Base-by-base conservation (phyloP, 2,329 filamentous ascomycete genomes). In the Hypocreales sp. region DNA sequence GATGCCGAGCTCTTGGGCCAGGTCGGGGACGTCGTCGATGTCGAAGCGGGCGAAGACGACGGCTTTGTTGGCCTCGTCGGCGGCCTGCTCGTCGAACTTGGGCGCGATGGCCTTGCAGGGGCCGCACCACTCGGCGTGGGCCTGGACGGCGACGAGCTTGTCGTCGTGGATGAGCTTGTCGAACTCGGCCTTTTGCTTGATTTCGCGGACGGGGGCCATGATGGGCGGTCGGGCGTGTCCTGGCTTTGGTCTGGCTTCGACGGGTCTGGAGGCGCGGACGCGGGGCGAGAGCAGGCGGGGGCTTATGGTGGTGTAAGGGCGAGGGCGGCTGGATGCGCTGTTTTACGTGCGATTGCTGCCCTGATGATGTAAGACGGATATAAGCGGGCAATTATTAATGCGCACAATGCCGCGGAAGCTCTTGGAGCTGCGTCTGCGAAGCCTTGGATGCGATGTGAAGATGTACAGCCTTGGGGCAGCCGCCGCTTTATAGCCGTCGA, bases 31-130 rank as follows among this genome's bases (percentile, higher is more conserved):
- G 24, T 55, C 48, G 46, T 73, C 69, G 44, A 67, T 67, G 51
- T 74, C 60, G 46, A 73, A 60, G 48, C 68, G 67, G 42, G 63
- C 65, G 35, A 73, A 73, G 35, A 58, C 56, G 26, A 64, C 56
- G 23, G 51, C 47, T 27, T 58, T 53, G 12, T 55, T 52, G 15
- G 52, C 35, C 30, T 44, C 44, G n/a, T n/a, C n/a, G n/a, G n/a
- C n/a, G 24, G 67, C 60, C 28, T 69, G 56, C 41, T 59, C 51
- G 32, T 40, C 42, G 56, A 61, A 72, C 32, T 64, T 40, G 34
- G 68, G 68, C 14, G 64, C 61, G 42, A 73, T 72, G 39, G 54
- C 52, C 49, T 67, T 68, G 64, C 69, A 73, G 16, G 68, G 69
- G 21, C 57, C 59, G 50, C 68, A 73, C 69, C 69, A 73, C 41